A percentile compares a stretch with the other conserved stretches of the same genome.
phyloP scores from a whole-genome alignment of 495 filamentous ascomycete species.

The Aspergillus ellipticus region DNA sequence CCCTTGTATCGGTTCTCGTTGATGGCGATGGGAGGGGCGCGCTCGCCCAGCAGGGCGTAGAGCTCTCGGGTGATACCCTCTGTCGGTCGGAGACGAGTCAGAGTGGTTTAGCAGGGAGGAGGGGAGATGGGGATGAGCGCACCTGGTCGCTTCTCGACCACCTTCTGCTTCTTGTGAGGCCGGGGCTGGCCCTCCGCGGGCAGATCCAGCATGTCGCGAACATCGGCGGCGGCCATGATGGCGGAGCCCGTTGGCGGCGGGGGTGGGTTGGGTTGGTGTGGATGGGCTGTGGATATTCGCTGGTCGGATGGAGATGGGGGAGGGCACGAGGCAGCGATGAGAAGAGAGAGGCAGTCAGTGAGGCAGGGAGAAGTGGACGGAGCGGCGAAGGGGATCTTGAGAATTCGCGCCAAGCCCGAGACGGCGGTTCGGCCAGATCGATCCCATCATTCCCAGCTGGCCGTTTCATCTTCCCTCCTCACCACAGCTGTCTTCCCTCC shows the following conservation, averaged over 20 bases:
- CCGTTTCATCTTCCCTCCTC: background rate
- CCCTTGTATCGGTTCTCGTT: conserved; percentile 65
- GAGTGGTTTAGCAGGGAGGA: background rate
- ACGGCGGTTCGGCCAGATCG: conserved; percentile 12
- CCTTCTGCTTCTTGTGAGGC: conserved; percentile 76
- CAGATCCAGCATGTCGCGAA: conserved; percentile 86
- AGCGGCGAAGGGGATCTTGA: conserved; percentile 14
- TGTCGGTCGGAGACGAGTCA: conserved; percentile 40
- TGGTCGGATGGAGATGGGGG: background rate
- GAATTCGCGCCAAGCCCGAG: conserved; percentile 25
- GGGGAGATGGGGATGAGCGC: conserved; percentile 8
- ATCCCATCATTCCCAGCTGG: background rate
- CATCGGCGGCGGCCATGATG: conserved; percentile 74
- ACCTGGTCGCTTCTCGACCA: conserved; percentile 66
- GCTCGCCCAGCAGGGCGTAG: conserved; percentile 61
- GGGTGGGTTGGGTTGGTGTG: background rate
- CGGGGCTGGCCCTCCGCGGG: conserved; percentile 59
- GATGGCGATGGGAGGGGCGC: conserved; percentile 65
- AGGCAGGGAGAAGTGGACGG: conserved; percentile 13
- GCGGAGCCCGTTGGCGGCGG: background rate
- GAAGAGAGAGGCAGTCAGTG: background rate
- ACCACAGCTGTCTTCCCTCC: background rate
- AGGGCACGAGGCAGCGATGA: background rate
- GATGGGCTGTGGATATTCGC: background rate
- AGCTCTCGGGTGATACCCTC: conserved; percentile 69